Evolutionary conservation across 2,329 filamentous ascomycete species (phyloP), one percentile per base, ranked within the genome.

Genomic region (Epichloe typhina): DNA sequence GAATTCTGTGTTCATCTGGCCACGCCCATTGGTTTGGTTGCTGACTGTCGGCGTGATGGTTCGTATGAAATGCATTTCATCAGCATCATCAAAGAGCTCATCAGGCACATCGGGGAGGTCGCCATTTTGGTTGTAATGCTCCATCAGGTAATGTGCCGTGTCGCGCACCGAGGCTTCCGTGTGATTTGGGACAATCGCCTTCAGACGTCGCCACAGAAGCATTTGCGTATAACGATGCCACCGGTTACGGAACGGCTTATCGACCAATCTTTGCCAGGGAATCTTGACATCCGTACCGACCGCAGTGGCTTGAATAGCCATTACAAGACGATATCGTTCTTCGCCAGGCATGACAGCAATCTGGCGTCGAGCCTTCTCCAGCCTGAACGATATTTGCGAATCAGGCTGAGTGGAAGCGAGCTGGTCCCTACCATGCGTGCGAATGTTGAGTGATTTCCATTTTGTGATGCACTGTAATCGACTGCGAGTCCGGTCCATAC

Each of bases 381-480:
- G 61, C 21, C 65, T 64, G 64, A 71, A 76, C n/a, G 64, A 65
- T 53, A 64, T 66, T 52, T 56, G 56, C 42, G 61, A 62, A 38
- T 65, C 61, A n/a, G 66, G 61, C 5, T 61, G 56, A 15, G 56
- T 53, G 1, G 66, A 66, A 11, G 56, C 58, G 12, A 67, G 55
- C 52, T 64, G 64, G 47, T 67, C 66, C 26, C 60, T 62, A 17
- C 62, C 61, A 6, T 61, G 53, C 2, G 61, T 61, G 44, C 67
- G 65, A 46, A 68, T 56, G 49, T 69, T 65, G 60, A 71, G 62
- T 7, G 66, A 56, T 53, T 76, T 77, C 81, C 83, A 88, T 61
- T 89, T 88, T 26, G 72, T 72, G 26, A 75, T 71, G 60, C 84
- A 88, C 61, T 87, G 83, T 23, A 86, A 72, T 3, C 81, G 75